A percentile compares a stretch with the other conserved stretches of the same genome.
Conservation (phyloP, 148 eudicot genomes). For the Camellia lanceoleosa region DNA sequence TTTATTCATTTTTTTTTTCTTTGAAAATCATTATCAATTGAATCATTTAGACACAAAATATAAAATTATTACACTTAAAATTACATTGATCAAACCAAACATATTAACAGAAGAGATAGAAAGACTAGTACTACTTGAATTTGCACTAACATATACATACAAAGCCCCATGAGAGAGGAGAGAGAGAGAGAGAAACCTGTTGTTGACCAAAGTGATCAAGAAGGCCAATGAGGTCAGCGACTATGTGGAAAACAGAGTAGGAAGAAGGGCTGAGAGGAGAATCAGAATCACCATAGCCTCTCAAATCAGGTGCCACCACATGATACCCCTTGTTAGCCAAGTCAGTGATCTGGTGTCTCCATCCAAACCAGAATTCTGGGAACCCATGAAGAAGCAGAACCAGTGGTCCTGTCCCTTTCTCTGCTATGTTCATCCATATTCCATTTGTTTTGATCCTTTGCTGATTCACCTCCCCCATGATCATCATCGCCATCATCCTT, state of each 20-base stretch:
- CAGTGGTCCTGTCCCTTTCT: constrained; percentile 48
- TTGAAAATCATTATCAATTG: too few relatives aligned
- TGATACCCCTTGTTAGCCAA: constrained; percentile 44
- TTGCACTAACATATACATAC: neutral
- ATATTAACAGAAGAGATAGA: too few relatives aligned
- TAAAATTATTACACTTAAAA: too few relatives aligned
- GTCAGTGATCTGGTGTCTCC: constrained; percentile 58
- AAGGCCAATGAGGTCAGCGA: constrained; percentile 49
- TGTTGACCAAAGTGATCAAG: constrained; percentile 41
- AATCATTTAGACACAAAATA: too few relatives aligned
- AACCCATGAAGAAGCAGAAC: constrained; percentile 58
- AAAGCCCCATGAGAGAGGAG: neutral
- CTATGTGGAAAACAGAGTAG: constrained; percentile 46
- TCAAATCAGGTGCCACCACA: constrained; percentile 52
- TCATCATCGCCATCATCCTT: constrained; percentile 15
- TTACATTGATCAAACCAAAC: too few relatives aligned
- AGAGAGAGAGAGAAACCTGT: constrained; percentile 24
- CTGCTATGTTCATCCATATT: constrained; percentile 52
- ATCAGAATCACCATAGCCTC: constrained; percentile 57
- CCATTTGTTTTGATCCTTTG: constrained; percentile 42
- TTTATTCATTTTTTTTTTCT: too few relatives aligned
- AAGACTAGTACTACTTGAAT: too few relatives aligned
- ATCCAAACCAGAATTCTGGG: constrained; percentile 57
- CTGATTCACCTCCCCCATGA: constrained; percentile 24
- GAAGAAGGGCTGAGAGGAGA: constrained; percentile 43